Evolutionary conservation across 1,284 basidiomycete species (phyloP).

Genomic region (Thecaphora frezii): DNA sequence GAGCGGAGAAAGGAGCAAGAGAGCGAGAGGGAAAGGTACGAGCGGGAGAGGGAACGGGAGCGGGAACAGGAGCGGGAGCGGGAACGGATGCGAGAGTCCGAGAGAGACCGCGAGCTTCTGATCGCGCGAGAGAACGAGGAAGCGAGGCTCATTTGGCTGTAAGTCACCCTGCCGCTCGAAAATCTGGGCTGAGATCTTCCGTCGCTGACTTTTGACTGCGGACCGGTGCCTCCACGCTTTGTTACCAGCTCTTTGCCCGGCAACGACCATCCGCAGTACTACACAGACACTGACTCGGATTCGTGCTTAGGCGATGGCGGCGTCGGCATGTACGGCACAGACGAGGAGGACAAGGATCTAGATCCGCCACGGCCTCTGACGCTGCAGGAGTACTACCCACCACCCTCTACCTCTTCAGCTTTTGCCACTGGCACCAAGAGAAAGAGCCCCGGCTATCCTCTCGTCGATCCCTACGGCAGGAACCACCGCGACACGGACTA

Average conservation of each 20-base stretch:
- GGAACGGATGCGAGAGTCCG: constrained; percentile 34
- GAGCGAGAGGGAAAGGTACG: constrained; percentile 7
- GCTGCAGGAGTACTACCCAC: constrained; percentile 23
- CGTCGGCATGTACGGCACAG: constrained; percentile 24
- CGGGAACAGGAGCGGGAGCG: constrained; percentile 33
- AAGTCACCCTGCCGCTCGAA: background rate
- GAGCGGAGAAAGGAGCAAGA: constrained; percentile 34
- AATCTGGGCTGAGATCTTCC: no score
- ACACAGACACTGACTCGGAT: constrained; percentile 47
- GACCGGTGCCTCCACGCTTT: background rate
- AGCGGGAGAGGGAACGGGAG: constrained; percentile 31
- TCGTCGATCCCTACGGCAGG: background rate
- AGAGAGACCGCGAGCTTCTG: constrained; percentile 34
- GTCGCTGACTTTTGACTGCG: background rate
- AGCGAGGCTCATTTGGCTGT: constrained; percentile 38
- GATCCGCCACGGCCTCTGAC: constrained; percentile 27
- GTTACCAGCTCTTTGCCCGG: constrained; percentile 28
- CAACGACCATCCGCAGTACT: constrained; percentile 49
- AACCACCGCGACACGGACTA: no score
- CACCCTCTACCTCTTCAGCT: constrained; percentile 6
- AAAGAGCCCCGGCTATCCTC: background rate
- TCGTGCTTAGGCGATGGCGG: constrained; percentile 32
- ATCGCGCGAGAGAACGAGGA: constrained; percentile 40
- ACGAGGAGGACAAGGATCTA: constrained; percentile 38
- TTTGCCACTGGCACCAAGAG: background rate